phyloP scores from a whole-genome alignment of 768 basidiomycete species.

The Leccinum truebloodii region DNA sequence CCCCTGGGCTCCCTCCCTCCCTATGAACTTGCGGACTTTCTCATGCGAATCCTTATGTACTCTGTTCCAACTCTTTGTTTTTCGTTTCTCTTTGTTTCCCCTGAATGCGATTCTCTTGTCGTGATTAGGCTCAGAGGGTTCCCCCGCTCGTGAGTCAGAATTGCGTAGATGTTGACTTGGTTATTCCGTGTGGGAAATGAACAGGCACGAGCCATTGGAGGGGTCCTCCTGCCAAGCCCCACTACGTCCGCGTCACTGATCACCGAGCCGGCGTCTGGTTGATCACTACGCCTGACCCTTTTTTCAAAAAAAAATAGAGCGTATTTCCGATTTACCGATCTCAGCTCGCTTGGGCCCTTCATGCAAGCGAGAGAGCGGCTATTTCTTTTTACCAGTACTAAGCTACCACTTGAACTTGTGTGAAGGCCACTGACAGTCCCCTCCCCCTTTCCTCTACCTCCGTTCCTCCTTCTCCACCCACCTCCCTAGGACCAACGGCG shows the following conservation, averaged over 20 bases:
- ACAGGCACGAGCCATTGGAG: conserved; percentile 4
- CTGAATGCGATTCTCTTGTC: conserved; percentile 13
- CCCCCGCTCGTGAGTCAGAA: conserved; percentile 17
- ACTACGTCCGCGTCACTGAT: not conserved
- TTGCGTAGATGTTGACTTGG: conserved; percentile 12
- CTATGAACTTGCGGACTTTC: conserved; percentile 29
- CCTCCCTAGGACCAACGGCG: not conserved
- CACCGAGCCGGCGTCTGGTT: not conserved
- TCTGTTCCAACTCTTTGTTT: conserved; percentile 7
- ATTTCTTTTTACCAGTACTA: not conserved
- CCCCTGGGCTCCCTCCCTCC: conserved; percentile 4
- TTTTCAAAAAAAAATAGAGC: not conserved
- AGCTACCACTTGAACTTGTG: too few relatives aligned
- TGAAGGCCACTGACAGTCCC: too few relatives aligned
- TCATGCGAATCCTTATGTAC: conserved; percentile 30
- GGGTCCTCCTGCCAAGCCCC: too few relatives aligned
- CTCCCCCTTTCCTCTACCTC: not conserved
- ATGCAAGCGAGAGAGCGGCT: too few relatives aligned
- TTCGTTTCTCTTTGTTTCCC: not conserved
- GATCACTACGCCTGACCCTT: not conserved
- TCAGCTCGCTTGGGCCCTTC: not conserved
- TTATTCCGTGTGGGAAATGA: not conserved
- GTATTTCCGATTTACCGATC: too few relatives aligned
- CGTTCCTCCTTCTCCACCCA: not conserved
- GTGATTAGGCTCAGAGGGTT: conserved; percentile 3